A percentile compares a stretch with the other conserved stretches of the same genome.
phyloP scores from a whole-genome alignment of 2,329 filamentous ascomycete genomes.

The Colletotrichum phormii region DNA sequence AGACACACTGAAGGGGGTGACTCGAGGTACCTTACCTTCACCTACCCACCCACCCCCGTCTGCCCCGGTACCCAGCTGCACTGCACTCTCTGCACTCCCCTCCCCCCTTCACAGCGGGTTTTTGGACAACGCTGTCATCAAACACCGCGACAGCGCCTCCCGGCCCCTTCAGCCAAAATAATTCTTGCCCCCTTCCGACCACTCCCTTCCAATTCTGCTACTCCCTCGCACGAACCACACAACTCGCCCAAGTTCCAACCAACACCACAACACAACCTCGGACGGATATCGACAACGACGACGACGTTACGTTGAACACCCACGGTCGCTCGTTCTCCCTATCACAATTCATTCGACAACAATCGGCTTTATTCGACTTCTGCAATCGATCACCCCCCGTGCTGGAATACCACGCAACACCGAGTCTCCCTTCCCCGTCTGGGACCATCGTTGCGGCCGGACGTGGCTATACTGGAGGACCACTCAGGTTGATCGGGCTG shows the following conservation, averaged over 20 bases:
- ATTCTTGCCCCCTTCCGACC: slow-evolving; percentile 38
- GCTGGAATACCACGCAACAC: slow-evolving; percentile 15
- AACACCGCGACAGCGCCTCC: slow-evolving; percentile 37
- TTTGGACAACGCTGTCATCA: slow-evolving; percentile 37
- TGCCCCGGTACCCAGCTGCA: neutral
- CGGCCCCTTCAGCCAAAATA: slow-evolving; percentile 37
- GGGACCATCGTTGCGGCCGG: slow-evolving; percentile 41
- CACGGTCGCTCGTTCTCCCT: slow-evolving; percentile 33
- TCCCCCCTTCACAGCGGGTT: slow-evolving; percentile 33
- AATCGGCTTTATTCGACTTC: neutral
- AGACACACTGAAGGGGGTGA: slow-evolving; percentile 4
- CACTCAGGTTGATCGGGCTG: slow-evolving; percentile 53
- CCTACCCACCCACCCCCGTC: neutral
- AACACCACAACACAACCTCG: slow-evolving; percentile 34
- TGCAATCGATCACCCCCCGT: neutral
- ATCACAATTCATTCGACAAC: slow-evolving; percentile 3
- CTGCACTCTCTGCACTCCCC: neutral
- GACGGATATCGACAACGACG: slow-evolving; percentile 16
- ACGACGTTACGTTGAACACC: slow-evolving; percentile 32
- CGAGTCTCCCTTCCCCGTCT: slow-evolving; percentile 13
- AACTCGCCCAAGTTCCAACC: slow-evolving; percentile 7
- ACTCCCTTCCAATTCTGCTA: slow-evolving; percentile 35
- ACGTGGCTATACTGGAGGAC: slow-evolving; percentile 54
- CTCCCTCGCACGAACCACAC: slow-evolving; percentile 37
- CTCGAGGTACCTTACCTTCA: slow-evolving; percentile 2